Evolutionary conservation across 139 green algal genomes (phyloP).

Genomic region (Deuterostichococcus epilithicus): DNA sequence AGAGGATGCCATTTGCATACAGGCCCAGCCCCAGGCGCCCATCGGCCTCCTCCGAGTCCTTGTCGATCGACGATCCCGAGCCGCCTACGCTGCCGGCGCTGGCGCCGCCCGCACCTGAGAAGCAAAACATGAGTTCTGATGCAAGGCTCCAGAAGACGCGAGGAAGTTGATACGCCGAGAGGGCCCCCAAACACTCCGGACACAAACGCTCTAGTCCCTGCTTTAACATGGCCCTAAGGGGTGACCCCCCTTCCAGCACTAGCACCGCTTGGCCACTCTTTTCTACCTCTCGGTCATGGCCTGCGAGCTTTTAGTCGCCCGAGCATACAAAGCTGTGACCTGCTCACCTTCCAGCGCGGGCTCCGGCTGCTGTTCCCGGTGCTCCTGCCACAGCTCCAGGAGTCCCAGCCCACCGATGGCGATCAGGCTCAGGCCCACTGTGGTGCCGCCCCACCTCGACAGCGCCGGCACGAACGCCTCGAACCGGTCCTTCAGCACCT

Average conservation of each 20-base stretch:
- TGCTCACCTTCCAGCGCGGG: constrained; percentile 1
- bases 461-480: constrained; percentile 67
- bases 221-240: too few relatives aligned
- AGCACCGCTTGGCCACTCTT: too few relatives aligned
- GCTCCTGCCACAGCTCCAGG: constrained; percentile 58
- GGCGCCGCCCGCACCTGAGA: constrained; percentile 4
- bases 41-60: constrained; percentile 21
- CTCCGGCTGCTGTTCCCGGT: constrained; percentile 1
- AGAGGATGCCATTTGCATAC: constrained; percentile 91
- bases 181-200: too few relatives aligned
- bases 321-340: too few relatives aligned
- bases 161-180: too few relatives aligned
- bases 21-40: constrained; percentile 61
- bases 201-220: too few relatives aligned
- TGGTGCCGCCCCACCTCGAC: constrained; percentile 59
- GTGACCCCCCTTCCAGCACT: too few relatives aligned
- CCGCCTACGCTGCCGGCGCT: background rate
- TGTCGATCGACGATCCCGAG: background rate
- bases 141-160: too few relatives aligned
- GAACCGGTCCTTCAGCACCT: constrained; percentile 62
- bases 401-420: constrained; percentile 87
- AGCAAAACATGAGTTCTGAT: too few relatives aligned
- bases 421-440: constrained; percentile 91
- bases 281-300: too few relatives aligned
- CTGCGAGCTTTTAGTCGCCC: too few relatives aligned